phyloP scores from a whole-genome alignment of 257 asterid genomes.

The Petunia axillaris region DNA sequence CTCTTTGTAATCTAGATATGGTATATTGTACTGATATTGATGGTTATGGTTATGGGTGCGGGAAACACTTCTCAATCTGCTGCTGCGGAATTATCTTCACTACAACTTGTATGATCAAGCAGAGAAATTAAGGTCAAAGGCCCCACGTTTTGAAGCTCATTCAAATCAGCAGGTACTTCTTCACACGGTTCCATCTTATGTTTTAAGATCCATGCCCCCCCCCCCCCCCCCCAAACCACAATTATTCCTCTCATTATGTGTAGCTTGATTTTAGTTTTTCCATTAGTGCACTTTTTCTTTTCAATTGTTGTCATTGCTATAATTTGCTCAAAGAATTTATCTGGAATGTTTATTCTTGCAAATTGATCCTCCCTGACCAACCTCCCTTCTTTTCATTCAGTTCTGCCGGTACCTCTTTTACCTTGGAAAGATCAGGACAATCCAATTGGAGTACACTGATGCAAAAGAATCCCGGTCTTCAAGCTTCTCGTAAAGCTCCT shows the following conservation, averaged over 20 bases:
- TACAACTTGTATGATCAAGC: constrained; percentile 95
- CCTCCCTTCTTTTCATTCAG: constrained; percentile 40
- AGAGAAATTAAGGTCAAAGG: constrained; percentile 93
- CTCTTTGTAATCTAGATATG: background rate
- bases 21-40: constrained; percentile 19
- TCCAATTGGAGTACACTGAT: constrained; percentile 95
- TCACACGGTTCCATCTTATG: background rate
- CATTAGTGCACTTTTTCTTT: background rate
- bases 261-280: background rate
- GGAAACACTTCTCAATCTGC: constrained; percentile 89
- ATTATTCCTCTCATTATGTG: background rate
- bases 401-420: constrained; percentile 92
- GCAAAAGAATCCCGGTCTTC: constrained; percentile 91
- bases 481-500: constrained; percentile 96
- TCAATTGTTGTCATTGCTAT: background rate
- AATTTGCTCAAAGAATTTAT: constrained; percentile 3
- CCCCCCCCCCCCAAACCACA: too few species aligned
- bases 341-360: background rate
- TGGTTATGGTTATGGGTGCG: constrained; percentile 36
- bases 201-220: background rate
- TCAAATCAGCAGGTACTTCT: constrained; percentile 88
- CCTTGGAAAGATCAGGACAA: constrained; percentile 93
- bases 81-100: constrained; percentile 85
- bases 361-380: background rate
- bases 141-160: constrained; percentile 96